Base-by-base conservation (phyloP, 192 early-diverging fungal species). In the Linnemannia zychae region DNA sequence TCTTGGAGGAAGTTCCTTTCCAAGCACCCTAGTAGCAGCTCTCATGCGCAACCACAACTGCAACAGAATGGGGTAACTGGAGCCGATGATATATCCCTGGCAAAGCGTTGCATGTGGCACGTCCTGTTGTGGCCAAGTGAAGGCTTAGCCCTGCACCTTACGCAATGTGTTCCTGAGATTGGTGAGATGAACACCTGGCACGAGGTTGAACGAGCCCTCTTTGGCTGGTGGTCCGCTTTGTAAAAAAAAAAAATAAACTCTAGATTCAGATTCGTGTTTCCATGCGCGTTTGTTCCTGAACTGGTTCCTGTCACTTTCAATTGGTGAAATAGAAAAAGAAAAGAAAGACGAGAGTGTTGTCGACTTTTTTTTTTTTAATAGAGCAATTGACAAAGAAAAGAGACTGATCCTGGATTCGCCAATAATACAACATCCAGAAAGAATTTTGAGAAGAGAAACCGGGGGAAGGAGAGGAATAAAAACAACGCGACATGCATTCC, bases 81-180 rank as follows among this genome's bases (percentile, higher is more conserved):
- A 22, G 18, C 3, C 9, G 24, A 5, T 6, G 65, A 57, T 15
- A 28, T 24, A 63, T 40, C 15, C 31, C 46, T 74, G 70, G 74
- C 74, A 16, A 73, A 22, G 65, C 53, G 80, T n/a, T 79, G 76
- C 20, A 78, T 88, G 79, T 88, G 87, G 87, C 84, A 88, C 53
- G 79, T 80, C 15, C 69, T 88, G 46, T 53, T 88, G 47, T 88
- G 87, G 87, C 79, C 79, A 37, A 79, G 76, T 74, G 87, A 81
- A 44, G 87, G 87, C 4, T 33, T 83, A 38, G 68, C 68, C 7
- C 20, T 60, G 52, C 84, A 88, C 76, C 69, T 86, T n/a, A 47
- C 72, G 7, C n/a, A 66, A 16, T 80, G 76, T 77, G 28, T 86
- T 11, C 82, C 87, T 6, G 76, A 82, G 40, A 79, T 88, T 63